These are phyloP conservation scores for Metschnikowia reukaufii DNA, from an alignment of 805 yeast genomes.

Conservation along the genomic window DNA sequence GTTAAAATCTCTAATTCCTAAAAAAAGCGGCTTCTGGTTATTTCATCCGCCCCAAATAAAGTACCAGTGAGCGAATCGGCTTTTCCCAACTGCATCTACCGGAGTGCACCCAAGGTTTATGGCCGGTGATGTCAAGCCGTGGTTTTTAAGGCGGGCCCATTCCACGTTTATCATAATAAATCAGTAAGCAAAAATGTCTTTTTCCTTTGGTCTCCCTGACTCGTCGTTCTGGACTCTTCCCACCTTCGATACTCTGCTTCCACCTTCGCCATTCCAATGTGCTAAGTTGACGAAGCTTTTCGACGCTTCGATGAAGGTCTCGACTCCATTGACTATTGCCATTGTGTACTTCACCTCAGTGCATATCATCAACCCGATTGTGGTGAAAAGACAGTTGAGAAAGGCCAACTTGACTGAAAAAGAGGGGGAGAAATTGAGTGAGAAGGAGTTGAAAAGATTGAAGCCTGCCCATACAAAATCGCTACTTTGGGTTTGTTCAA, in stretches of 20 bases:
- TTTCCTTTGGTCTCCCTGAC: slow-evolving; percentile 36
- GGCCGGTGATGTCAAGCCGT: slow-evolving; percentile 9
- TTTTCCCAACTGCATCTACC: slow-evolving; percentile 3
- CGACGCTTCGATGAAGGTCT: slow-evolving; percentile 44
- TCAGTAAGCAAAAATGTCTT: slow-evolving; percentile 13
- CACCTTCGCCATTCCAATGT: slow-evolving; percentile 36
- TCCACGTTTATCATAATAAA: background rate
- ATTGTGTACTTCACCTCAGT: slow-evolving; percentile 57
- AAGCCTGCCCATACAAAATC: slow-evolving; percentile 56
- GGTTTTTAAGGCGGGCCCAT: slow-evolving; percentile 1
- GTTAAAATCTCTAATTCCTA: too few relatives aligned
- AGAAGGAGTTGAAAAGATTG: slow-evolving; percentile 33
- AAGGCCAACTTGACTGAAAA: slow-evolving; percentile 24
- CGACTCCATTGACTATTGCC: slow-evolving; percentile 59
- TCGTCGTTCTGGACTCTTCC: slow-evolving; percentile 33
- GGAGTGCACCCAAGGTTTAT: slow-evolving; percentile 11
- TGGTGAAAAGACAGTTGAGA: slow-evolving; percentile 46
- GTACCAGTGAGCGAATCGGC: background rate
- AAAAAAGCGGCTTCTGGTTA: too few relatives aligned
- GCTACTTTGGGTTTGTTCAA: slow-evolving; percentile 49
- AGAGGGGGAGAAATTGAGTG: slow-evolving; percentile 20
- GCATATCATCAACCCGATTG: slow-evolving; percentile 50
- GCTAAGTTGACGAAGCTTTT: slow-evolving; percentile 36
- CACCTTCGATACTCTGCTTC: slow-evolving; percentile 28
- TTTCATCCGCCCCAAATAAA: too few relatives aligned